Evolutionary conservation across 208 protist species (phyloP).

Genomic region (Acanthamoeba royreba): DNA sequence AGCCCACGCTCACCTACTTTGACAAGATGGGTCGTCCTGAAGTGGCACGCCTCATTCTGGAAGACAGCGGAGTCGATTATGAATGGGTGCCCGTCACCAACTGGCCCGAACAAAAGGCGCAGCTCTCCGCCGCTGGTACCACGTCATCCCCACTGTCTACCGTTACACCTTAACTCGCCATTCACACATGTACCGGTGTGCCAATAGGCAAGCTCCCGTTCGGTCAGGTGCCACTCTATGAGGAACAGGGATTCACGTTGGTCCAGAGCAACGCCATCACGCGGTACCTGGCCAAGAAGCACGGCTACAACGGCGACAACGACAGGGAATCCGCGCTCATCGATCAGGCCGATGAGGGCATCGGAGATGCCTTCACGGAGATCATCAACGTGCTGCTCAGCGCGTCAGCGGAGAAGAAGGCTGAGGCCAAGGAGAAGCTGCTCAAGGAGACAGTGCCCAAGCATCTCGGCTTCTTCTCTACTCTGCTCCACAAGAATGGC

Average conservation of each 20-base stretch:
- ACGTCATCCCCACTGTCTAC: too few species aligned
- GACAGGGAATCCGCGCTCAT: not conserved
- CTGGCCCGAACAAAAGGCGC: not conserved
- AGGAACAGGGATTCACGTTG: not conserved
- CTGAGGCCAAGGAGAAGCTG: not conserved
- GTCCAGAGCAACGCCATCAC: not conserved
- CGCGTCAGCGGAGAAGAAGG: not conserved
- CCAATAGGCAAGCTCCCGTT: not conserved
- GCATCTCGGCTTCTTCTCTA: not conserved
- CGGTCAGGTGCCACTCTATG: slow-evolving; percentile 2
- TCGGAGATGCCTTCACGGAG: not conserved
- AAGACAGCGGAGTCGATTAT: not conserved
- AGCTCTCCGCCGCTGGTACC: not conserved
- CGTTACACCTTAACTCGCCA: too few species aligned
- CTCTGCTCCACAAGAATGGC: not conserved
- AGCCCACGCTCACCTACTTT: slow-evolving; percentile 4
- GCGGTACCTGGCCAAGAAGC: not conserved
- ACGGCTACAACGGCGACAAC: not conserved
- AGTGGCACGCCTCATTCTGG: not conserved
- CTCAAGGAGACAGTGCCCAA: not conserved
- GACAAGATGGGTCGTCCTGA: not conserved
- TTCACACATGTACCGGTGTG: too few species aligned
- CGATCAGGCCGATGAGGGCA: not conserved
- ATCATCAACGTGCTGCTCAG: not conserved
- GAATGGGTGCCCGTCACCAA: not conserved